Evolutionary conservation across 192 early-diverging fungal genomes (phyloP).

Genomic region (Chytriomyces confervae): DNA sequence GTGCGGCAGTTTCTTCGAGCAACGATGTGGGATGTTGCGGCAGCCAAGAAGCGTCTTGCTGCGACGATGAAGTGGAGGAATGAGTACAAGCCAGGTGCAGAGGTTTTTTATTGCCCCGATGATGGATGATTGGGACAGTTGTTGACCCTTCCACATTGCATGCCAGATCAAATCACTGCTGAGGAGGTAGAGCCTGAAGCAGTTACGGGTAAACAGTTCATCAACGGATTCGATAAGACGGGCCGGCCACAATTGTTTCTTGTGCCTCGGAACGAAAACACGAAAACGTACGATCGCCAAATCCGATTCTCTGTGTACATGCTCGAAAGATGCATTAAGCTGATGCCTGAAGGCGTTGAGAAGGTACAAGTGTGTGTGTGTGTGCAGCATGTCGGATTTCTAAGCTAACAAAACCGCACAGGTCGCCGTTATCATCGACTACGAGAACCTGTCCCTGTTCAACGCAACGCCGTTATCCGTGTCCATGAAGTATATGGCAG

Average conservation of each 20-base stretch:
- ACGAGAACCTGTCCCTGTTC: conserved; percentile 74
- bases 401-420: conserved; percentile 49
- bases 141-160: conserved; percentile 45
- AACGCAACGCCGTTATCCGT: conserved; percentile 62
- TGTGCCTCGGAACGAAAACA: conserved; percentile 70
- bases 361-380: background rate
- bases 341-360: conserved; percentile 30
- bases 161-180: conserved; percentile 71
- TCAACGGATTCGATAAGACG: conserved; percentile 80
- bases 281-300: conserved; percentile 72
- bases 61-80: conserved; percentile 78
- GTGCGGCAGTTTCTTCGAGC: conserved; percentile 55
- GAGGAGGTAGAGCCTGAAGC: conserved; percentile 79
- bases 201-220: conserved; percentile 80
- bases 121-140: too few species aligned
- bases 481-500: conserved; percentile 66
- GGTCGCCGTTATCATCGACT: conserved; percentile 82
- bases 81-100: conserved; percentile 45
- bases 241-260: conserved; percentile 81
- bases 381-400: background rate
- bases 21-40: conserved; percentile 64
- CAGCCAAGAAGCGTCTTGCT: conserved; percentile 63
- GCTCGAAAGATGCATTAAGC: conserved; percentile 73
- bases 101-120: too few species aligned
- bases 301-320: conserved; percentile 83